These are phyloP conservation scores for Fragosphaeria purpurea DNA, from an alignment of 2,329 filamentous ascomycete genomes.

Conservation along the genomic window DNA sequence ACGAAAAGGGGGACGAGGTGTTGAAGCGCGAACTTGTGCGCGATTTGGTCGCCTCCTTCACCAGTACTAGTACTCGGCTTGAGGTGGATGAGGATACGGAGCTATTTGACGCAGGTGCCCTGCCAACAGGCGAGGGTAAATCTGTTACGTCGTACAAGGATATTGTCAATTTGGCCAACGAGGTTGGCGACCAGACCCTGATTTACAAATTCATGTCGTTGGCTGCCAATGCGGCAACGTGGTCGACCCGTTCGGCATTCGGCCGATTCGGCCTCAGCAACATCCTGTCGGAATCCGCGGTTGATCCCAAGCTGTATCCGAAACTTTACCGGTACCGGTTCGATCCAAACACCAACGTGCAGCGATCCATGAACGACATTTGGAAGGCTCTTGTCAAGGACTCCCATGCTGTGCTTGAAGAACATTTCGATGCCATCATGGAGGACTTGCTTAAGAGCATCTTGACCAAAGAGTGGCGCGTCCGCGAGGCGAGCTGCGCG, in stretches of 20 bases:
- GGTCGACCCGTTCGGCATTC: conserved; percentile 94
- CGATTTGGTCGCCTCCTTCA: conserved; percentile 83
- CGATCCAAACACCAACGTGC: conserved; percentile 88
- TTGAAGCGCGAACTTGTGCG: conserved; percentile 76
- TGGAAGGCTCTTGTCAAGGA: conserved; percentile 96
- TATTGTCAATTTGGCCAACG: conserved; percentile 88
- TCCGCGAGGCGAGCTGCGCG: conserved; percentile 82
- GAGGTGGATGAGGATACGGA: conserved; percentile 88
- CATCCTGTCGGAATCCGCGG: conserved; percentile 76
- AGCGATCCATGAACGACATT: conserved; percentile 93
- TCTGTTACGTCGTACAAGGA: conserved; percentile 96
- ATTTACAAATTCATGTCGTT: conserved; percentile 98
- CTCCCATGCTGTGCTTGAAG: conserved; percentile 62
- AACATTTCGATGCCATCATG: conserved; percentile 82
- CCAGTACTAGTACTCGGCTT: conserved; percentile 60
- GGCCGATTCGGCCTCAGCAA: conserved; percentile 86
- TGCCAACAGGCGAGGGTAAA: conserved; percentile 81
- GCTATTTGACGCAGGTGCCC: conserved; percentile 79
- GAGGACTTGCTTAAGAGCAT: conserved; percentile 78
- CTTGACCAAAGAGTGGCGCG: conserved; percentile 84
- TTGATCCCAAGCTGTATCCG: conserved; percentile 89
- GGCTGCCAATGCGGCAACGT: conserved; percentile 89
- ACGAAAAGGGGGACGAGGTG: conserved; percentile 76
- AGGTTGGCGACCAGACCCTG: conserved; percentile 91
- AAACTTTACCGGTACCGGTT: conserved; percentile 93